Conservation (phyloP, 306 rosid genomes). For the Geum urbanum region DNA sequence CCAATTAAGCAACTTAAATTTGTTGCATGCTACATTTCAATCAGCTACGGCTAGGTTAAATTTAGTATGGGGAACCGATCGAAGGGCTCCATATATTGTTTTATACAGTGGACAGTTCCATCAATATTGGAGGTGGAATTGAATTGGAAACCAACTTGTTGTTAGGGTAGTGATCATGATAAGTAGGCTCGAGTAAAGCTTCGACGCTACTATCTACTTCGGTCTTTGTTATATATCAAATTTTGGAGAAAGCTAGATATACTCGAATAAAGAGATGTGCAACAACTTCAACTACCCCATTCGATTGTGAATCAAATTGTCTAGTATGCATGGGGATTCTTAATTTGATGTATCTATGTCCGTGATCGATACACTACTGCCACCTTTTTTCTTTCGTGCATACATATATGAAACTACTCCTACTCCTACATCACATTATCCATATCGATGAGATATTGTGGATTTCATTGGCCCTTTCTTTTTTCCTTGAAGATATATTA, state of each 20-base stretch:
- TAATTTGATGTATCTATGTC: background rate
- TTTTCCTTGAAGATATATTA: too few relatives aligned
- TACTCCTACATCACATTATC: constrained; percentile 1
- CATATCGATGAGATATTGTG: background rate
- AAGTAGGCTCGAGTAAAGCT: background rate
- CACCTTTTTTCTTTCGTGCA: background rate
- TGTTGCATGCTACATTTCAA: too few relatives aligned
- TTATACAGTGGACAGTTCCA: background rate
- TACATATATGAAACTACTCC: background rate
- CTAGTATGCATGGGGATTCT: background rate
- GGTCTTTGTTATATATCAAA: background rate
- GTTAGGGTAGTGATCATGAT: background rate
- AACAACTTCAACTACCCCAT: constrained; percentile 1
- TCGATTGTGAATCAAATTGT: background rate
- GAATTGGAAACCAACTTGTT: background rate
- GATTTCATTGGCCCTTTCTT: too few relatives aligned
- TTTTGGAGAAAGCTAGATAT: background rate
- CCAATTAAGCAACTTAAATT: background rate
- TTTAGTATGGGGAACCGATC: background rate
- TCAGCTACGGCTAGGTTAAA: background rate
- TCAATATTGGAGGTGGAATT: background rate
- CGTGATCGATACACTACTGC: background rate
- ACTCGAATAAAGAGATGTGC: background rate
- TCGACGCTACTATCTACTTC: background rate
- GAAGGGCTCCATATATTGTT: background rate